Percentiles rank a stretch among this genome's conserved stretches.
Evolutionary conservation across 495 filamentous ascomycete species (phyloP).

Genomic region (Penicillium nucicola): DNA sequence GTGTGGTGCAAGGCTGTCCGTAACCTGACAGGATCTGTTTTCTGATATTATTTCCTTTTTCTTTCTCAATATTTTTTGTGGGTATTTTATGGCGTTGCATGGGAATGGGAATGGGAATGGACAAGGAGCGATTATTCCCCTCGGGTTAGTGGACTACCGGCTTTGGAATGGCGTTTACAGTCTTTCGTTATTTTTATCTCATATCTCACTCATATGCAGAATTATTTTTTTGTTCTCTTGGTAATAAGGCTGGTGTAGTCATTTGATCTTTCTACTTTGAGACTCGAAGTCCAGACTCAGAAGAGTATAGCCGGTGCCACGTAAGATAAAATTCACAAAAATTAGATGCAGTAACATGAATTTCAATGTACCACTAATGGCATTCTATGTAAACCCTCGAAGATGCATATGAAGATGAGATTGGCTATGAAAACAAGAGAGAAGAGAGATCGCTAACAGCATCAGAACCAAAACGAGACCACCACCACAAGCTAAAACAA

Average conservation of each 20-base stretch:
- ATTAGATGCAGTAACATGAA: too few relatives aligned
- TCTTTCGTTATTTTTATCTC: not conserved
- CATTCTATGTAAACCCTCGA: not conserved
- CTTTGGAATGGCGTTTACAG: not conserved
- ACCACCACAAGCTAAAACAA: slow-evolving; percentile 10
- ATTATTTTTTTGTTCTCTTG: not conserved
- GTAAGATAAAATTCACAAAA: too few relatives aligned
- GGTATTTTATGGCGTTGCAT: not conserved
- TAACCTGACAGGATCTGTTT: slow-evolving; percentile 34
- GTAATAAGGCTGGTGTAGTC: too few relatives aligned
- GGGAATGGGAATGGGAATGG: slow-evolving; percentile 2
- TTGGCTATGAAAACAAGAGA: not conserved
- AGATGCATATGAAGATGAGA: not conserved
- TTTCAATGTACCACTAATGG: too few relatives aligned
- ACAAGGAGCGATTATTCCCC: not conserved
- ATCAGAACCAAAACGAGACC: not conserved
- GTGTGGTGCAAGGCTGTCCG: slow-evolving; percentile 42
- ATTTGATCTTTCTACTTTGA: not conserved
- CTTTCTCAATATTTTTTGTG: not conserved
- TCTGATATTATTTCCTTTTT: slow-evolving; percentile 12
- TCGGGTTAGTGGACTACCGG: not conserved
- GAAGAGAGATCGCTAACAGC: not conserved
- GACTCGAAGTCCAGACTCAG: too few relatives aligned
- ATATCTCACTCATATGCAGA: slow-evolving; percentile 1
- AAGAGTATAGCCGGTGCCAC: too few relatives aligned